Base-by-base conservation (phyloP, 2,329 filamentous ascomycete species). In the Tolypocladium endophyticum region DNA sequence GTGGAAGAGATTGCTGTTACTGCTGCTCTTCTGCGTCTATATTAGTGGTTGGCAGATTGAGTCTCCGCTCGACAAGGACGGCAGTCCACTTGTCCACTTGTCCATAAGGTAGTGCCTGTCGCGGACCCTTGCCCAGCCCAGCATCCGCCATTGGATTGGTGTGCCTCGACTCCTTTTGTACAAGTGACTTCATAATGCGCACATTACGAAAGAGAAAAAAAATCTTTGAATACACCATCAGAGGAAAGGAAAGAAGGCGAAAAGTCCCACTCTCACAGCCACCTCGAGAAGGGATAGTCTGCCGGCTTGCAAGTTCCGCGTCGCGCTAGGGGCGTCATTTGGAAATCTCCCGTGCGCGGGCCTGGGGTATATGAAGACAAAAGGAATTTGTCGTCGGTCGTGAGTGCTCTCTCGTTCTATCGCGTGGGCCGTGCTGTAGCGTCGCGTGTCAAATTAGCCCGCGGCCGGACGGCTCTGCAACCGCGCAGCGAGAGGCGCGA, bases 71-170 rank as follows among this genome's bases (percentile, higher is more conserved):
- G 38, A 18, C 45, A 54, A 33, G 16, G 30, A 52, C 47, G 33
- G 12, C 23, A 52, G 52, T 54, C 38, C 57, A 18, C 38, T 25
- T 35, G 35, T 39, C 61, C 50, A 36, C 35, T 14, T 36, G 52
- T 54, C 38, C 57, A 18, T 8, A 4, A 52, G 38, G 41, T 57
- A 62, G 64, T 62, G 62, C 63, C 41, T 62, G 62, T 58, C 59
- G 62, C 35, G 54, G 62, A 60, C 63, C 63, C 35, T 57, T 61
- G 58, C 61, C 60, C 61, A 61, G 57, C 41, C 36, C 61, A 62
- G 62, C 62, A 36, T 64, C 62, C 65, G 64, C 61, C 64, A 63
- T 70, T 67, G 66, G 63, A 70, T 70, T 70, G 67, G 61, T 68
- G 66, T 63, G 61, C 62, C 50, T 33, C 28, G 58, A 43, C 57